phyloP scores from a whole-genome alignment of 805 yeast genomes.

The Cyberlindnera bimundalis region DNA sequence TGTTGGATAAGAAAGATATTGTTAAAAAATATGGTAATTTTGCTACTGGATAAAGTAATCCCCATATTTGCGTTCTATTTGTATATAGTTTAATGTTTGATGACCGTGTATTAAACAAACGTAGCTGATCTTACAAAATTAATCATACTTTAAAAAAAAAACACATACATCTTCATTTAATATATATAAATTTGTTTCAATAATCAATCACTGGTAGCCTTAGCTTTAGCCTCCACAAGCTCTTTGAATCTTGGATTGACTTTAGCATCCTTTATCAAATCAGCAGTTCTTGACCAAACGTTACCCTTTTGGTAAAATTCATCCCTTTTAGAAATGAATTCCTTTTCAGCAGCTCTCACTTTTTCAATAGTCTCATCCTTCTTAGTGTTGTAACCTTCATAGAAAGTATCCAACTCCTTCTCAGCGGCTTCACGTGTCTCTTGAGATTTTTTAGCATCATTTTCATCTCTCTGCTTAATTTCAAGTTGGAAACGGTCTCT shows the following conservation, averaged over 20 bases:
- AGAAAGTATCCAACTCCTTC: slow-evolving; percentile 84
- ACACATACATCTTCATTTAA: not conserved
- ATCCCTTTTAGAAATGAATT: slow-evolving; percentile 72
- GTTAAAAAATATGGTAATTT: slow-evolving; percentile 9
- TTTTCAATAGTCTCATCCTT: slow-evolving; percentile 65
- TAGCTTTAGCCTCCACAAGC: slow-evolving; percentile 27
- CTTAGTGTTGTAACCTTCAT: slow-evolving; percentile 84
- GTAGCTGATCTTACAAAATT: no score
- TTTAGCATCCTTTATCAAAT: slow-evolving; percentile 38
- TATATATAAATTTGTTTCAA: no score
- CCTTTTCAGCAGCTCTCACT: slow-evolving; percentile 64
- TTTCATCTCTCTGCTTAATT: slow-evolving; percentile 73
- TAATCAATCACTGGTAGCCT: slow-evolving; percentile 18
- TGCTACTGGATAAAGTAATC: slow-evolving; percentile 9
- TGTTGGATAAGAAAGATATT: slow-evolving; percentile 41
- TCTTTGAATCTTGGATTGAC: slow-evolving; percentile 30
- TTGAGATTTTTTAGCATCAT: slow-evolving; percentile 56
- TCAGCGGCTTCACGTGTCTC: slow-evolving; percentile 74
- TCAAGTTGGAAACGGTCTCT: slow-evolving; percentile 75
- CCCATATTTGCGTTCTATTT: no score
- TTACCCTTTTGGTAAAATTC: slow-evolving; percentile 72
- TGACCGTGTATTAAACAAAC: no score
- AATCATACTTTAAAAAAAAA: not conserved
- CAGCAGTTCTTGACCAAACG: slow-evolving; percentile 73
- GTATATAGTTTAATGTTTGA: not conserved